Base-by-base conservation (phyloP, 352 stramenopile species). In the Plasmopara halstedii region DNA sequence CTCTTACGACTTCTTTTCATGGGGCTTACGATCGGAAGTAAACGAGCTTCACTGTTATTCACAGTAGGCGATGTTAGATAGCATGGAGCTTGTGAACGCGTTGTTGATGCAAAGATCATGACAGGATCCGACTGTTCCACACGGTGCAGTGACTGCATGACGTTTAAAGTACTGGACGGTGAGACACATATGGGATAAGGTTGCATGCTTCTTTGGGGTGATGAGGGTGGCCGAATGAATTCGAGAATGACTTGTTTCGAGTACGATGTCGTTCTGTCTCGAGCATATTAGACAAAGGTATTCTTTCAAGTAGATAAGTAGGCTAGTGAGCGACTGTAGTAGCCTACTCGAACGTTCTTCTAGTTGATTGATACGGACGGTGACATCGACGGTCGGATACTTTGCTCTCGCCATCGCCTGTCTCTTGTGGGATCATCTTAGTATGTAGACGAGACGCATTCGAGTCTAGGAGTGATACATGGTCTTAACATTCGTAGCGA, bases 1-100 rank as follows among this genome's bases (percentile, higher is more conserved):
- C 60, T 76, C 55, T 74, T 76, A 46, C 58, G 64, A 17, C 42
- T 29, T 42, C 67, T 69, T 47, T 70, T 64, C 15, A 19, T 40
- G 6, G 51, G 44, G 14, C 46, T 62, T 33, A 33, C 40, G 4
- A 57, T 46, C 3, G 56, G 51, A 7, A 40, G 25, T 0, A 37
- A 8, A 17, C 52, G 56, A 4, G 38, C 18, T 42, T 48, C 52
- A 14, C 22, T 53, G 15, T 34, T 25, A 22, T 23, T 38, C 37
- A 49, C 29, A 11, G 25, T 29, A 8, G 56, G 56, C 3, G 56
- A 65, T 4, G 47, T 32, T 22, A 57, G 14, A 4, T 35, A 43
- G 17, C 42, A 43, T 25, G 38, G 21, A 18, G 41, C 50, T 17
- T 32, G 6, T 15, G 36, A 26, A 19, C 42, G 37, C 25, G 42